These are phyloP conservation scores for Aspergillus niger DNA, from an alignment of 2,329 filamentous ascomycete species.

Conservation along the genomic window DNA sequence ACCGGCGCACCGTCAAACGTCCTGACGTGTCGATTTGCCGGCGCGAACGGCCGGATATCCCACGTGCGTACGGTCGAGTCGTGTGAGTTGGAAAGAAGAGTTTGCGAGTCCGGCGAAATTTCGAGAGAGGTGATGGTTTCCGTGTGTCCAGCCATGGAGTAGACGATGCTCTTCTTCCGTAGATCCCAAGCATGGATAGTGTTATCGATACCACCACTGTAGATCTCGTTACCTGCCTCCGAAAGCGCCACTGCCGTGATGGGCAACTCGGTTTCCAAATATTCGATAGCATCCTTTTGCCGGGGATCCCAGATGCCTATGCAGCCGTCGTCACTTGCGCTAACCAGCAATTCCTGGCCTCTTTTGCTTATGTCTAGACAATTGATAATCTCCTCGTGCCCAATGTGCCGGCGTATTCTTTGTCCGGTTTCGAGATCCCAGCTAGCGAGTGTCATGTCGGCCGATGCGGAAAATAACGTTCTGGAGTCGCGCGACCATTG, in stretches of 20 bases:
- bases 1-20: slow-evolving; percentile 90
- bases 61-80: slow-evolving; percentile 93
- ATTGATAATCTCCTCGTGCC: slow-evolving; percentile 96
- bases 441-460: slow-evolving; percentile 88
- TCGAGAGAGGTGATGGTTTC: slow-evolving; percentile 89
- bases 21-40: slow-evolving; percentile 77
- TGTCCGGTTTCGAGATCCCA: slow-evolving; percentile 94
- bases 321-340: slow-evolving; percentile 88
- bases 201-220: slow-evolving; percentile 93
- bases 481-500: slow-evolving; percentile 96
- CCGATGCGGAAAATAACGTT: slow-evolving; percentile 87
- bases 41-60: slow-evolving; percentile 94
- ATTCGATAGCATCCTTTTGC: slow-evolving; percentile 82
- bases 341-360: slow-evolving; percentile 87
- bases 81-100: slow-evolving; percentile 86
- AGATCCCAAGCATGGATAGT: slow-evolving; percentile 97
- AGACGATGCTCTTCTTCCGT: slow-evolving; percentile 84
- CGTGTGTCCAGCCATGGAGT: slow-evolving; percentile 83
- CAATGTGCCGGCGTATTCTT: slow-evolving; percentile 85
- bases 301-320: slow-evolving; percentile 96
- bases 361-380: slow-evolving; percentile 83
- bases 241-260: slow-evolving; percentile 89
- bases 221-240: slow-evolving; percentile 93
- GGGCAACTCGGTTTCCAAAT: slow-evolving; percentile 87
- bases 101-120: slow-evolving; percentile 91